Evolutionary conservation across 169 alveolate species (phyloP).

Genomic region (Eimeria brunetti): DNA sequence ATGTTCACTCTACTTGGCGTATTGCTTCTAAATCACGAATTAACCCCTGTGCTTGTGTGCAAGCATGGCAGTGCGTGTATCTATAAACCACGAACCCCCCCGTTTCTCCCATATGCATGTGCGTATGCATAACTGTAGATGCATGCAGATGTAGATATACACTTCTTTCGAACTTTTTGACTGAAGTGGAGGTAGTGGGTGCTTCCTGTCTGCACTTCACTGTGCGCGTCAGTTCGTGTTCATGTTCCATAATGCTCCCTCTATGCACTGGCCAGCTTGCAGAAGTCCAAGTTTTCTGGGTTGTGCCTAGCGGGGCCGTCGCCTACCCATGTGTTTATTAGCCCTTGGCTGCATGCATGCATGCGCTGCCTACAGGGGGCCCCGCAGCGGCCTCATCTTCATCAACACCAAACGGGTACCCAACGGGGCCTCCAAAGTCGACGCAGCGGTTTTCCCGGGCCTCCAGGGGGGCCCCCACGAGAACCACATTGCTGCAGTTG

Average conservation of each 20-base stretch:
- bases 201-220: too few species aligned
- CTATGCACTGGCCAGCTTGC: background rate
- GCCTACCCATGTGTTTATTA: background rate
- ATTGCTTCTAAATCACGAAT: background rate
- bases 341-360: background rate
- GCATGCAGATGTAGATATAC: too few species aligned
- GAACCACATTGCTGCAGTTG: slow-evolving; percentile 93
- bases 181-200: too few species aligned
- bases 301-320: background rate
- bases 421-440: slow-evolving; percentile 93
- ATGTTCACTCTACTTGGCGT: background rate
- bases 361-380: slow-evolving; percentile 55
- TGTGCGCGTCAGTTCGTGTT: too few species aligned
- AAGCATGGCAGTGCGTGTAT: background rate
- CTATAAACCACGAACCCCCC: too few species aligned
- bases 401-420: slow-evolving; percentile 89
- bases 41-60: background rate
- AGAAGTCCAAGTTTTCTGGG: background rate
- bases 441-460: slow-evolving; percentile 97
- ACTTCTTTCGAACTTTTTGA: too few species aligned
- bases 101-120: too few species aligned
- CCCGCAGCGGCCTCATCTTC: slow-evolving; percentile 78
- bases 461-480: slow-evolving; percentile 98
- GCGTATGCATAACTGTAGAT: too few species aligned
- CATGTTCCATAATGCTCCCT: too few species aligned